phyloP scores from a whole-genome alignment of 495 filamentous ascomycete species.

The Penicillium egyptiacum region DNA sequence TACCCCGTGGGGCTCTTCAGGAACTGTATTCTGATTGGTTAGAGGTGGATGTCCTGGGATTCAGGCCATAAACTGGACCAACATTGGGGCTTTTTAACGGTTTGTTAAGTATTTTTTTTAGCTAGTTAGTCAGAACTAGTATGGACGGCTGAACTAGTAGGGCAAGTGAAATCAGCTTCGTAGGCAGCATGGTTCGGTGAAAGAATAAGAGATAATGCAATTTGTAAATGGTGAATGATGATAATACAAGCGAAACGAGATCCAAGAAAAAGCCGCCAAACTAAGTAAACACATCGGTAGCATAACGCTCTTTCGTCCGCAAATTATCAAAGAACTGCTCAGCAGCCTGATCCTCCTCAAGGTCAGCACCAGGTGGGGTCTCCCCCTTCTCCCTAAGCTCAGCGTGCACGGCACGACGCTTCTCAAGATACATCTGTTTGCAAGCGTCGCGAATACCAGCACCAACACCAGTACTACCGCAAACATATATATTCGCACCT shows the following conservation, averaged over 20 bases:
- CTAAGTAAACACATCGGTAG: constrained; percentile 63
- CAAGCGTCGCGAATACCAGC: constrained; percentile 57
- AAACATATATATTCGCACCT: constrained; percentile 66
- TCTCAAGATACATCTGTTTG: constrained; percentile 47
- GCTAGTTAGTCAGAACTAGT: too few relatives aligned
- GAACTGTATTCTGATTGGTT: constrained; percentile 16
- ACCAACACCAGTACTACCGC: constrained; percentile 62
- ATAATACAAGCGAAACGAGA: neutral
- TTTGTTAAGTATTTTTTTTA: too few relatives aligned
- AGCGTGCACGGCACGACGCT: constrained; percentile 42
- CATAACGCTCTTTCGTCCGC: constrained; percentile 60
- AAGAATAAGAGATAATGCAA: neutral
- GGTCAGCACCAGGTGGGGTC: constrained; percentile 39
- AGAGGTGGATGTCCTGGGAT: neutral
- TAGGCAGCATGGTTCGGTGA: neutral
- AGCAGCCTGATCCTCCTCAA: constrained; percentile 40
- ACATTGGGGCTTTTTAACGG: too few relatives aligned
- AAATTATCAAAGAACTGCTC: constrained; percentile 57
- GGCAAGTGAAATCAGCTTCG: too few relatives aligned
- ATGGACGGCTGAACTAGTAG: too few relatives aligned
- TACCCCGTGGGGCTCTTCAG: neutral
- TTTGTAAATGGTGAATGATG: neutral
- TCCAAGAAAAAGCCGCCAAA: neutral
- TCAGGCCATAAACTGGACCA: neutral
- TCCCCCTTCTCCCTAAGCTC: constrained; percentile 35